Conservation (phyloP, 2,329 filamentous ascomycete genomes). For the Venturia nashicola region DNA sequence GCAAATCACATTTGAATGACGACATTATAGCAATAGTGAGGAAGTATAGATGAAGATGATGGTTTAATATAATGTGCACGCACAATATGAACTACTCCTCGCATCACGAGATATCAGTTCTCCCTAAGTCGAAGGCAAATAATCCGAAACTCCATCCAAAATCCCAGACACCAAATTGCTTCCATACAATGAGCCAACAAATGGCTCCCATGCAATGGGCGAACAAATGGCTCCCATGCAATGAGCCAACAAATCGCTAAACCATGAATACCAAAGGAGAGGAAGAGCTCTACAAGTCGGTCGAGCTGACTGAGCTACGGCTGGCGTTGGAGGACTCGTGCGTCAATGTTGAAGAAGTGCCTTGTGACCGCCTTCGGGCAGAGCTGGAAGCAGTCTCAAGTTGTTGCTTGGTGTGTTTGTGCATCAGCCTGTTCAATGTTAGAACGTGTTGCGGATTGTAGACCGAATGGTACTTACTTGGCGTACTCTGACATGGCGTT, state of each 20-base stretch:
- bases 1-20: no score
- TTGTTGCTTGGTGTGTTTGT: conserved; percentile 1
- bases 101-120: neutral
- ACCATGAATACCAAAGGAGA: neutral
- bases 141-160: no score
- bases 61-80: no score
- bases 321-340: neutral
- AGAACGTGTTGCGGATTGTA: no score
- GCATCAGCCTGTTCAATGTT: neutral
- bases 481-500: neutral
- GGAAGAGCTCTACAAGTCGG: neutral
- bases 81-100: no score
- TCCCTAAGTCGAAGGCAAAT: no score
- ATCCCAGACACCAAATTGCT: neutral
- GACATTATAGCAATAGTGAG: no score
- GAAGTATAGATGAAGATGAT: no score
- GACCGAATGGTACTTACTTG: neutral
- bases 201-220: neutral
- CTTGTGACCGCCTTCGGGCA: neutral
- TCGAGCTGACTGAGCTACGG: neutral
- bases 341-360: neutral
- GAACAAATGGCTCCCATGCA: neutral
- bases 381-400: neutral
- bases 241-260: neutral
- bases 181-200: neutral